Conservation (phyloP, 2,329 filamentous ascomycete genomes). For the Trichoderma sp. region DNA sequence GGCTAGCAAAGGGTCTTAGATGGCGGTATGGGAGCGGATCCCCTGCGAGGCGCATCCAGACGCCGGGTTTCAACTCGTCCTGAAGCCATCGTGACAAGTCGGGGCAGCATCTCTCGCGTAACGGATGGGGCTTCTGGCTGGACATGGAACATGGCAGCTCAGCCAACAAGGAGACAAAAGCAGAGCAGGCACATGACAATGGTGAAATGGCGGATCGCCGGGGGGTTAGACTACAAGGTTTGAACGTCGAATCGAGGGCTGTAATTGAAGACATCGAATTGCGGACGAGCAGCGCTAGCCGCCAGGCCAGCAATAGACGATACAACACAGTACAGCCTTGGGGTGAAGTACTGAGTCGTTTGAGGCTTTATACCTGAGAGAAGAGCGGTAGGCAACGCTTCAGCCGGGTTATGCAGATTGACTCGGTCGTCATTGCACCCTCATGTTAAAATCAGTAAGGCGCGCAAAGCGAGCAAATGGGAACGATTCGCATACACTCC, state of each 20-base stretch:
- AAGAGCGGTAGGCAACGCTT: not conserved
- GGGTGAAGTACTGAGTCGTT: not conserved
- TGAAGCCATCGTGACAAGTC: slow-evolving; percentile 8
- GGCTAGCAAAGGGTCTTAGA: not conserved
- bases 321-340: not conserved
- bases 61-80: not conserved
- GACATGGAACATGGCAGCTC: not conserved
- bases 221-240: not conserved
- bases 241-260: not conserved
- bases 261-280: not conserved
- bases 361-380: not conserved
- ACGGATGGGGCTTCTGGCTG: not conserved
- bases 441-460: not conserved
- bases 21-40: slow-evolving; percentile 16
- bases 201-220: not conserved
- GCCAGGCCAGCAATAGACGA: not conserved
- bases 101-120: not conserved
- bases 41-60: slow-evolving; percentile 16
- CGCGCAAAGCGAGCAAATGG: slow-evolving; percentile 13
- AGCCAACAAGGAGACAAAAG: not conserved
- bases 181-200: not conserved
- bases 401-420: not conserved
- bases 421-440: not conserved
- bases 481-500: not conserved
- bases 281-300: not conserved